Conservation (phyloP, 2,329 filamentous ascomycete genomes). For the Zopfia rhizophila region DNA sequence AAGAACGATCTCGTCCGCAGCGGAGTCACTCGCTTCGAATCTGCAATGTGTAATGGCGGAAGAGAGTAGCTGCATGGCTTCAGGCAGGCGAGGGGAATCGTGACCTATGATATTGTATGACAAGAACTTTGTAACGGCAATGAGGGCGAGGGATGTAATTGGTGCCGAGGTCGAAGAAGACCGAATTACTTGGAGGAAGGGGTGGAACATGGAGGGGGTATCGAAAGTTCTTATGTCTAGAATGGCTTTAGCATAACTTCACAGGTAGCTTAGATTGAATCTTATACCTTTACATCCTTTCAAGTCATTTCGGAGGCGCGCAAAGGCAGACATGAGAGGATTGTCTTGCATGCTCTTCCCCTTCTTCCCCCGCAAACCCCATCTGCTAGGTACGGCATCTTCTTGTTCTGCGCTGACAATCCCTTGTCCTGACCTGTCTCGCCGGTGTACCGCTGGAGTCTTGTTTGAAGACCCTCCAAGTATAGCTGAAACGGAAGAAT, state of each 20-base stretch:
- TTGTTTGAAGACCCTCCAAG: conserved; percentile 75
- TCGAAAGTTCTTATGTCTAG: conserved; percentile 88
- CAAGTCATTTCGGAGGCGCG: conserved; percentile 86
- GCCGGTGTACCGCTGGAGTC: conserved; percentile 49
- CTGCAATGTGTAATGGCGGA: conserved; percentile 97
- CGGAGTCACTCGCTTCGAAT: conserved; percentile 94
- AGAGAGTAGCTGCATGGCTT: conserved; percentile 94
- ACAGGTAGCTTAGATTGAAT: neutral
- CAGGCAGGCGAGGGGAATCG: conserved; percentile 84
- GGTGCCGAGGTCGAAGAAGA: conserved; percentile 95
- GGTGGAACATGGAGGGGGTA: conserved; percentile 86
- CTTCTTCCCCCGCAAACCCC: conserved; percentile 93
- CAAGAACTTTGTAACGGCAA: conserved; percentile 95
- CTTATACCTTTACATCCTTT: conserved; percentile 79
- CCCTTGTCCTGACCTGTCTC: conserved; percentile 48
- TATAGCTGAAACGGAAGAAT: conserved; percentile 96
- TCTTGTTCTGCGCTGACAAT: conserved; percentile 52
- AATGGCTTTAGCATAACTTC: conserved; percentile 31
- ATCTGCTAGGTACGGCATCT: conserved; percentile 80
- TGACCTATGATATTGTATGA: conserved; percentile 90
- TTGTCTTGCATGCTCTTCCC: conserved; percentile 98
- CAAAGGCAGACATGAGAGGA: conserved; percentile 93
- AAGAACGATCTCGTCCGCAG: conserved; percentile 94
- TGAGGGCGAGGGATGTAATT: conserved; percentile 92
- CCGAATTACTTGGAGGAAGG: conserved; percentile 95